These are phyloP conservation scores for Ophiostoma novo-ulmi DNA, from an alignment of 2,329 filamentous ascomycete species.

Conservation along the genomic window DNA sequence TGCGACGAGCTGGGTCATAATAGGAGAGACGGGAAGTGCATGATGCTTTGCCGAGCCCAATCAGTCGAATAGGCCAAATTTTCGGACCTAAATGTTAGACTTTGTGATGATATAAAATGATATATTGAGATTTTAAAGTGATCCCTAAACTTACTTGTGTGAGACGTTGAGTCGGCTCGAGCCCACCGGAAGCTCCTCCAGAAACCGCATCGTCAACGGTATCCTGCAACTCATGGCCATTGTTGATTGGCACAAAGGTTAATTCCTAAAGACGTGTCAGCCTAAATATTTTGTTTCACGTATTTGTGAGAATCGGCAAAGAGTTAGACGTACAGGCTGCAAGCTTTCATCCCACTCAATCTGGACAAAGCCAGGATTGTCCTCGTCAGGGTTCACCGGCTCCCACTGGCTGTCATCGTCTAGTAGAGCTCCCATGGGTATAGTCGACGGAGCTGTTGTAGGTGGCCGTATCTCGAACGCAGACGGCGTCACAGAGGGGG, in stretches of 20 bases:
- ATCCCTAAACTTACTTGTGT: slow-evolving; percentile 51
- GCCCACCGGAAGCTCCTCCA: slow-evolving; percentile 32
- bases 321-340: slow-evolving; percentile 45
- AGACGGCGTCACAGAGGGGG: slow-evolving; percentile 32
- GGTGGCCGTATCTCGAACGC: slow-evolving; percentile 35
- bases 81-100: slow-evolving; percentile 31
- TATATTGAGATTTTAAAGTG: background rate
- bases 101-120: background rate
- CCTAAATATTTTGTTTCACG: background rate
- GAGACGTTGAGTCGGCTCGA: slow-evolving; percentile 70
- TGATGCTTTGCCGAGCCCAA: background rate
- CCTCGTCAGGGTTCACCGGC: slow-evolving; percentile 56
- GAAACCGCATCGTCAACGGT: slow-evolving; percentile 20
- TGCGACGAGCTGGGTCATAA: slow-evolving; percentile 73
- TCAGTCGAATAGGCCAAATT: slow-evolving; percentile 34
- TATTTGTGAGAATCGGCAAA: background rate
- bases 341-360: slow-evolving; percentile 70
- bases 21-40: slow-evolving; percentile 14
- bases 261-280: slow-evolving; percentile 23
- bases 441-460: slow-evolving; percentile 45
- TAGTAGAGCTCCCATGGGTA: slow-evolving; percentile 62
- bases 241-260: slow-evolving; percentile 39
- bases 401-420: slow-evolving; percentile 69
- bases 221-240: slow-evolving; percentile 33
- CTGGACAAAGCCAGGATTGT: slow-evolving; percentile 60